Evolutionary conservation across 768 basidiomycete genomes (phyloP), one percentile per base, ranked within the genome.

Genomic region (Cystobasidium ongulense): DNA sequence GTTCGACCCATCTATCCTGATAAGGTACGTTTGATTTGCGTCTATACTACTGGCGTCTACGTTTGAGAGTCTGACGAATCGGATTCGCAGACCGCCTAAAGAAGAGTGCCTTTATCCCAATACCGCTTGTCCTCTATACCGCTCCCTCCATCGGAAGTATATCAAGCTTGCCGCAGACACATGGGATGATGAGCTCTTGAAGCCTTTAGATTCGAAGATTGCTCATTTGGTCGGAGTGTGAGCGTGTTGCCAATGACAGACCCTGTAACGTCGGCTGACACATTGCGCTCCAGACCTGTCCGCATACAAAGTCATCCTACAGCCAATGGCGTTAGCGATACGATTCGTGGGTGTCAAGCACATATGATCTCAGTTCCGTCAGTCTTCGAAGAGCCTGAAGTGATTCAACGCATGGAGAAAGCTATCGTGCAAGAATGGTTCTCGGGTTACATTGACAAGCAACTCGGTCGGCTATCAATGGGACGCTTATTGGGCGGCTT

Each of bases 401-500:
- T 85, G 52, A 86, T 91, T 35, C 89, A 46, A 13, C 29, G n/a
- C 25, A 25, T 67, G 39, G 65, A 92, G 81, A 83, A 83, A 67
- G 90, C 89, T 23, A 87, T 90, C 1, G 86, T 88, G 29, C 85
- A 84, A 61, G 90, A 92, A 80, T 91, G 90, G 90, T 92, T 63
- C 50, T 68, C 54, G 46, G 29, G 80, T 88, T 90, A 90, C 80
- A 86, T 86, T 79, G 86, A 86, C 0, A 87, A 88, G 77, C 89
- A 90, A 82, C 88, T 89, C 68, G 85, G 88, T 0, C 84, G 87
- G 43, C 82, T 92, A 3, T 89, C 88, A 0, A 88, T 91, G 88
- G 91, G 90, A 0, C 86, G 85, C 11, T 83, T 91, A 13, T 84
- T 92, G 1, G 82, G 84, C 8, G 88, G 90, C 61, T 79, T 91